phyloP scores from a whole-genome alignment of 495 filamentous ascomycete species.

The Penicillium cosmopolitanum region DNA sequence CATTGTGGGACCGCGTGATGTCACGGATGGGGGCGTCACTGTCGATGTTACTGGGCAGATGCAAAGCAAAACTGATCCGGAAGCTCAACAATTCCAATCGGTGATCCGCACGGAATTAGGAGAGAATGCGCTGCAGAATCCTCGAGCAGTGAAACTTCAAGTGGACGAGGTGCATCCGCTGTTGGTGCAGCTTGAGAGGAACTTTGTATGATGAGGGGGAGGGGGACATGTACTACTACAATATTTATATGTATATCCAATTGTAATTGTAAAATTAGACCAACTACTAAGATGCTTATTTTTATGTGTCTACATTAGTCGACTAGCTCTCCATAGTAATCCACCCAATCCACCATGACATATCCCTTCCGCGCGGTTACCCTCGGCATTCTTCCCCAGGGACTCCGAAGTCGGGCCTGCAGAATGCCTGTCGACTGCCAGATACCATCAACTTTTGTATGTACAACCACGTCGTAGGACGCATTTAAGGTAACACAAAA shows the following conservation, averaged over 20 bases:
- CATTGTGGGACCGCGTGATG: constrained; percentile 66
- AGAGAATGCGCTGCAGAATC: constrained; percentile 37
- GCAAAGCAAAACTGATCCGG: constrained; percentile 42
- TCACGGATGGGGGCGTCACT: constrained; percentile 47
- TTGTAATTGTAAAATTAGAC: not conserved
- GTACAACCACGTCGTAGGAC: not conserved
- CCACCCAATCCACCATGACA: constrained; percentile 5
- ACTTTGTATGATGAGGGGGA: constrained; percentile 23
- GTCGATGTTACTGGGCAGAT: constrained; percentile 52
- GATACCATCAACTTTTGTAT: no score
- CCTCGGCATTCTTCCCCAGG: constrained; percentile 12
- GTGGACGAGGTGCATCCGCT: constrained; percentile 44
- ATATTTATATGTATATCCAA: not conserved
- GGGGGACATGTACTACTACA: not conserved
- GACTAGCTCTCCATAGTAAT: not conserved
- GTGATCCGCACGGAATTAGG: constrained; percentile 37
- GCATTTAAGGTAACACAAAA: not conserved
- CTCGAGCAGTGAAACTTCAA: constrained; percentile 41
- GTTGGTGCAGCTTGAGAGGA: constrained; percentile 45
- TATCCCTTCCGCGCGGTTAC: constrained; percentile 23
- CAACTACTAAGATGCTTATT: not conserved
- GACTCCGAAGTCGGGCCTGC: constrained; percentile 30
- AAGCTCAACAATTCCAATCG: constrained; percentile 32
- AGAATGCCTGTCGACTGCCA: no score
- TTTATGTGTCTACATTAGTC: not conserved